Conservation (phyloP, 208 protist species). For the Phytomonas francai region DNA sequence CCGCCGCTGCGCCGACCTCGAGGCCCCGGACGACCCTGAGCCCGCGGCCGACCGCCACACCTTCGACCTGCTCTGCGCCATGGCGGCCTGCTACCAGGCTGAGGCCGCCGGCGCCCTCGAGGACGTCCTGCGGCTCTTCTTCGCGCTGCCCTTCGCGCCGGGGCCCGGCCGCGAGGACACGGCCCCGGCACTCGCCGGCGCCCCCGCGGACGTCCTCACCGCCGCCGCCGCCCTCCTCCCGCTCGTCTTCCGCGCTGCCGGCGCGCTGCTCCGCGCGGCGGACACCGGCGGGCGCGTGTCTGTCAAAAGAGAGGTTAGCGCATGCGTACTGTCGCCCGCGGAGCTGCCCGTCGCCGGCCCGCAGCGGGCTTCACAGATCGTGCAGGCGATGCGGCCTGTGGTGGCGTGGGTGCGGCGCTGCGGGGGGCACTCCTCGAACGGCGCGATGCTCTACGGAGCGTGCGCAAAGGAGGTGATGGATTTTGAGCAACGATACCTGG, state of each 20-base stretch:
- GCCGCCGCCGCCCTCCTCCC: conserved; percentile 20
- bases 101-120: conserved; percentile 24
- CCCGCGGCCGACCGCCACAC: conserved; percentile 16
- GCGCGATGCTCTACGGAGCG: conserved; percentile 15
- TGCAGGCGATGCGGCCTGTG: conserved; percentile 42
- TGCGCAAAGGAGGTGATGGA: conserved; percentile 28
- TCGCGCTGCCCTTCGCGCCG: conserved; percentile 58
- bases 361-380: conserved; percentile 9
- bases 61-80: conserved; percentile 31
- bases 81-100: conserved; percentile 51
- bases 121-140: conserved; percentile 33
- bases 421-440: conserved; percentile 13
- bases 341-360: no score
- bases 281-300: no score
- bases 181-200: no score
- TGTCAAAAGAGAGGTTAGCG: no score
- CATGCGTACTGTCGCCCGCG: no score
- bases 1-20: conserved; percentile 10
- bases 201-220: no score
- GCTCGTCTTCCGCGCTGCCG: conserved; percentile 20
- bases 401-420: conserved; percentile 47
- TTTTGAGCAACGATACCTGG: conserved; percentile 32
- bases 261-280: conserved; percentile 16
- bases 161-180: conserved; percentile 12
- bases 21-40: conserved; percentile 11